Conservation (phyloP, 345 rosid species). For the Laguncularia racemosa region DNA sequence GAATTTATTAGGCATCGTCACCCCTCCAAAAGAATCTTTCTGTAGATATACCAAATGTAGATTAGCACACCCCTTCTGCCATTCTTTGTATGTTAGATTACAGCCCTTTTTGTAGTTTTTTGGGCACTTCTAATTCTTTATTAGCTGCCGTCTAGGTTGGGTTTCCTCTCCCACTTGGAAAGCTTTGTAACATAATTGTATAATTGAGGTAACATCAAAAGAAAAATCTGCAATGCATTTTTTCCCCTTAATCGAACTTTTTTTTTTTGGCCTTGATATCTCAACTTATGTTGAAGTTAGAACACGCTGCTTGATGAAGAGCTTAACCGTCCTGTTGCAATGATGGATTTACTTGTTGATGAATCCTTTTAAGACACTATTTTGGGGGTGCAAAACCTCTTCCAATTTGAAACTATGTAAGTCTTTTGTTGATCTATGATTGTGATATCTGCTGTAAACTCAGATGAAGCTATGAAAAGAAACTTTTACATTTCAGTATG, state of each 20-base stretch:
- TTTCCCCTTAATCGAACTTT: neutral
- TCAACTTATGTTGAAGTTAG: too few relatives aligned
- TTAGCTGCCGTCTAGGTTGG: constrained; percentile 6
- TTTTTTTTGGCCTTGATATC: neutral
- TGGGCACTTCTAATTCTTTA: constrained; percentile 16
- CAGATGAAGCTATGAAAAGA: too few relatives aligned
- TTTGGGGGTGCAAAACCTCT: too few relatives aligned
- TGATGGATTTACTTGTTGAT: too few relatives aligned
- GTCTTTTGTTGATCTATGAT: too few relatives aligned
- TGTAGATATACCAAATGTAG: constrained; percentile 34
- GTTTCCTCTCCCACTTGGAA: constrained; percentile 12
- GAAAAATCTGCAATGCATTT: constrained; percentile 15
- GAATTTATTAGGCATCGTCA: constrained; percentile 15
- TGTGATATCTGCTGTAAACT: too few relatives aligned
- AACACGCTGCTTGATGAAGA: too few relatives aligned
- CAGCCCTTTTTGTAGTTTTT: constrained; percentile 12
- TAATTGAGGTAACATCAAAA: constrained; percentile 32
- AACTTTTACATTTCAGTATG: too few relatives aligned
- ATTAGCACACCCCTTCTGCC: constrained; percentile 26
- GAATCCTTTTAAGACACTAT: too few relatives aligned
- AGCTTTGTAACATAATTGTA: constrained; percentile 48
- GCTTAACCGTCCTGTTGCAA: too few relatives aligned
- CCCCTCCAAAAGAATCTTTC: constrained; percentile 17
- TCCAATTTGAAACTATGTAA: too few relatives aligned
- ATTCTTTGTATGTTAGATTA: constrained; percentile 40